Evolutionary conservation across 305 asterid species (phyloP).

Genomic region (Plantago coronopus): DNA sequence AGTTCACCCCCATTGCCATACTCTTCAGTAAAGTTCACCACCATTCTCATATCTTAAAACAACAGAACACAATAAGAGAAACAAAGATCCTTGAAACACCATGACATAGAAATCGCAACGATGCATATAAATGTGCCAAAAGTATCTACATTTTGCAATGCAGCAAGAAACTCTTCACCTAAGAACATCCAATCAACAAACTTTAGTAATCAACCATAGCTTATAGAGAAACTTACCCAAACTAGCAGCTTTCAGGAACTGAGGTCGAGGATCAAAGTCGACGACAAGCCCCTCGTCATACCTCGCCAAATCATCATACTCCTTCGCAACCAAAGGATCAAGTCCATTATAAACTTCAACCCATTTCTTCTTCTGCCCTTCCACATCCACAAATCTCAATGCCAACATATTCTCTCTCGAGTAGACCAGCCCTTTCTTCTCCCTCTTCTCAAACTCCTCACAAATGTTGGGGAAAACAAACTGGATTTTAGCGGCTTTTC

Average conservation of each 20-base stretch:
- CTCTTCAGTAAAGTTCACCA: background rate
- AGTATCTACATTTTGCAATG: background rate
- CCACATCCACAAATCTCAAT: conserved; percentile 1
- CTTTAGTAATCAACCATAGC: background rate
- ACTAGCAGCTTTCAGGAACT: conserved; percentile 3
- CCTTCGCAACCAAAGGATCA: background rate
- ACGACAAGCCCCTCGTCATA: conserved; percentile 5
- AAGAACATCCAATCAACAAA: background rate
- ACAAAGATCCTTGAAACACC: background rate
- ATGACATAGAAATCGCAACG: background rate
- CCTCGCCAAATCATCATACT: conserved; percentile 11
- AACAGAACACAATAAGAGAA: background rate
- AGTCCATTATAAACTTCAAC: conserved; percentile 11
- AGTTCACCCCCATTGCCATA: background rate
- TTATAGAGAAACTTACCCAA: conserved; percentile 5
- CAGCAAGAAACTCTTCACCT: background rate
- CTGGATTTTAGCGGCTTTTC: conserved; percentile 6
- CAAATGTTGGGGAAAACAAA: background rate
- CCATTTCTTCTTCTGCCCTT: conserved; percentile 17
- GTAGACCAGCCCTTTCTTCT: conserved; percentile 8
- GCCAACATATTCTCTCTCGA: conserved; percentile 6
- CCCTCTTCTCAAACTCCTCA: background rate
- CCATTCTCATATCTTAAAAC: background rate
- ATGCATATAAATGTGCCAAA: background rate
- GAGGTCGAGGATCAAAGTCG: conserved; percentile 17